Evolutionary conservation across 108 stramenopile species (phyloP).

Genomic region (Pseudonitzschia delicatissima): DNA sequence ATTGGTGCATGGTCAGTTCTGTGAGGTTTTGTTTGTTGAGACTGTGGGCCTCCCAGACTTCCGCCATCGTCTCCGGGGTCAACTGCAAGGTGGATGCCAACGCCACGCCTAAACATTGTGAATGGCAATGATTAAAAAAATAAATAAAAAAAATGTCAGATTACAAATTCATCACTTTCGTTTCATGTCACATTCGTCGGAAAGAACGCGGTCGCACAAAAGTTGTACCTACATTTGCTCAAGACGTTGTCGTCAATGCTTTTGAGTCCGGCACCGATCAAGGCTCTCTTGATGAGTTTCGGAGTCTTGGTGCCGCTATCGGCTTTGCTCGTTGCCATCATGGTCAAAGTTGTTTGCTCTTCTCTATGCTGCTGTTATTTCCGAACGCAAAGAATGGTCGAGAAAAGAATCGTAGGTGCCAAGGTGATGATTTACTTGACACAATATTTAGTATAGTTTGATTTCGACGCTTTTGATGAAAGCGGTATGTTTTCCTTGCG

Average conservation of each 20-base stretch:
- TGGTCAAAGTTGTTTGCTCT: no score
- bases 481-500: no score
- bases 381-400: no score
- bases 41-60: constrained; percentile 72
- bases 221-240: constrained; percentile 47
- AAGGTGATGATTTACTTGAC: no score
- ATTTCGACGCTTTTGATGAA: no score
- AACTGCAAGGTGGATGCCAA: constrained; percentile 43
- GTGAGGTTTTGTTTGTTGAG: constrained; percentile 50
- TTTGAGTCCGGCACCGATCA: constrained; percentile 31
- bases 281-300: constrained; percentile 30
- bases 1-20: constrained; percentile 45
- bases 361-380: no score
- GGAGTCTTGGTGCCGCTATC: neutral
- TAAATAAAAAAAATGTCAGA: neutral
- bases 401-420: no score
- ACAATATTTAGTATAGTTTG: no score
- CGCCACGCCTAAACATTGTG: constrained; percentile 33
- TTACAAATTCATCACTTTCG: no score
- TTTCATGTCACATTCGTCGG: neutral
- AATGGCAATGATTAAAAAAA: neutral
- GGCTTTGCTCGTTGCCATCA: constrained; percentile 8
- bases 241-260: constrained; percentile 27
- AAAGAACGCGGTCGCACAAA: no score
- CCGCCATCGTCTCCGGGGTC: constrained; percentile 52